Percentiles rank a stretch among this genome's conserved stretches.
Conservation (phyloP, 2,329 filamentous ascomycete species). For the Alternaria burnsii region DNA sequence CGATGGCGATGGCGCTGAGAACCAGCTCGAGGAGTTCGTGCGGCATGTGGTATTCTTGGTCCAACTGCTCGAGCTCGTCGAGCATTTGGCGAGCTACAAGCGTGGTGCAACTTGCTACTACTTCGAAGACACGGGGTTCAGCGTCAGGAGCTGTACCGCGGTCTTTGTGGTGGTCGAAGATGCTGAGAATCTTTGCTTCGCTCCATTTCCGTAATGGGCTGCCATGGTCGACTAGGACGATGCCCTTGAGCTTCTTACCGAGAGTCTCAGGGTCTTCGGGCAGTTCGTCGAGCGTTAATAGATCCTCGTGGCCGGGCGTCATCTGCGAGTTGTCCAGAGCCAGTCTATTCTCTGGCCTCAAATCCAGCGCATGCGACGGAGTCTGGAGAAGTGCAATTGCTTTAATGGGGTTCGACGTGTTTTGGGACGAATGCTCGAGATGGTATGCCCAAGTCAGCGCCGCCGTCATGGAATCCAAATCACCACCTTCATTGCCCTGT, state of each 20-base stretch:
- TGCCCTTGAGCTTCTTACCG: slow-evolving; percentile 54
- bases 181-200: slow-evolving; percentile 55
- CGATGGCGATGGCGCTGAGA: slow-evolving; percentile 58
- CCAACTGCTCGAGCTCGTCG: slow-evolving; percentile 55
- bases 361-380: slow-evolving; percentile 56
- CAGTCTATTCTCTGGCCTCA: slow-evolving; percentile 59
- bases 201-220: slow-evolving; percentile 56
- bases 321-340: slow-evolving; percentile 57
- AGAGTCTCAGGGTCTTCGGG: slow-evolving; percentile 58
- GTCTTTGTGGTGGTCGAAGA: slow-evolving; percentile 60
- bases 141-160: slow-evolving; percentile 53
- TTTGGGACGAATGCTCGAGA: slow-evolving; percentile 55
- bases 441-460: slow-evolving; percentile 60
- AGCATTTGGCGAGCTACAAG: slow-evolving; percentile 59
- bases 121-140: slow-evolving; percentile 56
- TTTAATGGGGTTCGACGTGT: slow-evolving; percentile 55
- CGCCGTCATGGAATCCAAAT: slow-evolving; percentile 56
- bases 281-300: slow-evolving; percentile 59
- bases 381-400: slow-evolving; percentile 59
- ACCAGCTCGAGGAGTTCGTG: slow-evolving; percentile 60
- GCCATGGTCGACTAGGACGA: slow-evolving; percentile 58
- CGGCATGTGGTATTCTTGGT: slow-evolving; percentile 58
- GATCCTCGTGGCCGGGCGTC: slow-evolving; percentile 57
- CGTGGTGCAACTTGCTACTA: slow-evolving; percentile 56
- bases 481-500: slow-evolving; percentile 58